Evolutionary conservation across 129 eudicot species (phyloP).

Genomic region (Mikania micrantha): DNA sequence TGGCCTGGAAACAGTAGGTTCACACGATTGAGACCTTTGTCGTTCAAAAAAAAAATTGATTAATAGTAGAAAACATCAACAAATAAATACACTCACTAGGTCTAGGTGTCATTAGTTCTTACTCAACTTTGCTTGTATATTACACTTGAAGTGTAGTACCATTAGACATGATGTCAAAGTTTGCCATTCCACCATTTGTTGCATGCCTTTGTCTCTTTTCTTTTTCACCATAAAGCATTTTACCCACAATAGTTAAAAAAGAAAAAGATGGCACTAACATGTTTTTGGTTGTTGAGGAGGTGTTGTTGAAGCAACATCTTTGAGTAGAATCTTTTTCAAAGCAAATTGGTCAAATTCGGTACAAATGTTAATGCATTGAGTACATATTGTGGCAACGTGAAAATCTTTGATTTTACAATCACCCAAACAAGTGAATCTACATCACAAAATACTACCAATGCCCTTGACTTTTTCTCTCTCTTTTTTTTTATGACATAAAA

Average conservation of each 20-base stretch:
- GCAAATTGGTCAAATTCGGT: conserved; percentile 6
- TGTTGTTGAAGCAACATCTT: conserved; percentile 40
- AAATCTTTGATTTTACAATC: not conserved
- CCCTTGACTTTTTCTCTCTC: not conserved
- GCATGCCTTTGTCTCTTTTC: conserved; percentile 33
- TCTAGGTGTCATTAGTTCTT: conserved; percentile 17
- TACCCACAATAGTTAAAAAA: conserved; percentile 40
- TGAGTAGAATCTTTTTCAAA: conserved; percentile 24
- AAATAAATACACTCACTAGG: conserved; percentile 17
- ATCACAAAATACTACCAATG: not conserved
- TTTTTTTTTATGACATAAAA: not conserved
- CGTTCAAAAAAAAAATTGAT: not conserved
- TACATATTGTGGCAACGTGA: not conserved
- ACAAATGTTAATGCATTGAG: conserved; percentile 5
- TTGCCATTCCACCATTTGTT: conserved; percentile 27
- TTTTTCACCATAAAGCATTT: conserved; percentile 44
- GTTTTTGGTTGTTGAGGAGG: conserved; percentile 41
- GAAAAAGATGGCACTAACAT: conserved; percentile 36
- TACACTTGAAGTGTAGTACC: conserved; percentile 33
- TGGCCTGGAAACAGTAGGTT: no score
- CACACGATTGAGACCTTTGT: no score
- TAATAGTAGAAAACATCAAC: not conserved
- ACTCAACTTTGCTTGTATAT: conserved; percentile 59
- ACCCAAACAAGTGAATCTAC: not conserved
- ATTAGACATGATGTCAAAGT: conserved; percentile 24